A percentile compares a stretch with the other conserved stretches of the same genome.
Evolutionary conservation across 73 alveolate species (phyloP).

Genomic region (Urostyla sp.): DNA sequence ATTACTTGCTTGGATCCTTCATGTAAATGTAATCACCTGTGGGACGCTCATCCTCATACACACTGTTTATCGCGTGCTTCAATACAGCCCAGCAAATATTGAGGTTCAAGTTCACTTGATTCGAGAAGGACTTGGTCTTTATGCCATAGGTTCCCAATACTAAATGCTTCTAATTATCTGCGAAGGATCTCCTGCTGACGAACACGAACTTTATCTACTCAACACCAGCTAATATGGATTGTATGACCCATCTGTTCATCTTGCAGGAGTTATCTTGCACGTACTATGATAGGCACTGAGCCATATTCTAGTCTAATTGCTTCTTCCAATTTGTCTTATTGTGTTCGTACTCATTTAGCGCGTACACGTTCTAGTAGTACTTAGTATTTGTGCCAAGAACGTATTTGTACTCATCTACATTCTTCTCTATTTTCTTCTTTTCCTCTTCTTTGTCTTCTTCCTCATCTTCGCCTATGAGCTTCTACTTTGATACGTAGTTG

Average conservation of each 20-base stretch:
- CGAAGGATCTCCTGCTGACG: background rate
- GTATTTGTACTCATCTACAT: slow-evolving; percentile 5
- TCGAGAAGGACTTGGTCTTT: slow-evolving; percentile 18
- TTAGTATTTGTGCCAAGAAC: too few relatives aligned
- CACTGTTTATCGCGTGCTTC: slow-evolving; percentile 8
- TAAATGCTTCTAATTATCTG: slow-evolving; percentile 19
- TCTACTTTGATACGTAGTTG: slow-evolving; percentile 17
- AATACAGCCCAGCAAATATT: slow-evolving; percentile 43
- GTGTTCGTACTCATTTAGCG: slow-evolving; percentile 31
- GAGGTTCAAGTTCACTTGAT: slow-evolving; percentile 28
- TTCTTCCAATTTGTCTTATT: slow-evolving; percentile 35
- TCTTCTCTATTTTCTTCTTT: background rate
- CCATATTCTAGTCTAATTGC: slow-evolving; percentile 9
- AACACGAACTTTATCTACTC: slow-evolving; percentile 37
- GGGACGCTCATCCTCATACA: background rate
- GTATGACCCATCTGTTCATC: slow-evolving; percentile 28
- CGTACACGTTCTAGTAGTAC: slow-evolving; percentile 11
- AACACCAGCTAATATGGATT: slow-evolving; percentile 48
- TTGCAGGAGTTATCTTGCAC: slow-evolving; percentile 31
- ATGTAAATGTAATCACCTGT: slow-evolving; percentile 45
- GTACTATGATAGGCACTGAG: slow-evolving; percentile 9
- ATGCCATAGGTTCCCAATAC: slow-evolving; percentile 40
- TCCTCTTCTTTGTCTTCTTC: background rate
- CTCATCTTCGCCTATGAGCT: slow-evolving; percentile 1
- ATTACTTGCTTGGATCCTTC: slow-evolving; percentile 58